Percentiles rank a stretch among this genome's conserved stretches.
Evolutionary conservation across 1,139 yeast genomes (phyloP).

Genomic region (Nakaseomyces sp.): DNA sequence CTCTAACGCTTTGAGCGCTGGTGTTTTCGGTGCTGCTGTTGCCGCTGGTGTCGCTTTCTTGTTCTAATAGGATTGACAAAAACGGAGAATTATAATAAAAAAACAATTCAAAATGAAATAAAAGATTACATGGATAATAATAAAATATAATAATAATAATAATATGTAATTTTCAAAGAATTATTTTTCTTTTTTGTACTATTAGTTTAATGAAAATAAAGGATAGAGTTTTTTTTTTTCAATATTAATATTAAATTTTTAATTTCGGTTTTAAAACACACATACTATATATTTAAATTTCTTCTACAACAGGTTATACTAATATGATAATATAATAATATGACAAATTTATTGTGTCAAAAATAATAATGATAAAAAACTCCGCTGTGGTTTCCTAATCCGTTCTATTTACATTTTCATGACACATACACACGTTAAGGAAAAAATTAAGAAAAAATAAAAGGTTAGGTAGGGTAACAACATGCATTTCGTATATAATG

Average conservation of each 20-base stretch:
- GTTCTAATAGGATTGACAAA: constrained; percentile 36
- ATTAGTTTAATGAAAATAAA: neutral
- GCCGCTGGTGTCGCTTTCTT: constrained; percentile 67
- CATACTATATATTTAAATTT: too few species aligned
- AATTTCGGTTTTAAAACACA: neutral
- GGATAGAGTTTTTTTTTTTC: constrained; percentile 1
- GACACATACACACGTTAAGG: too few species aligned
- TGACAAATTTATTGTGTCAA: too few species aligned
- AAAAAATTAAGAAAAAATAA: too few species aligned
- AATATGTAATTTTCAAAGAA: neutral
- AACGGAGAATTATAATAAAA: neutral
- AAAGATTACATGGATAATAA: too few species aligned
- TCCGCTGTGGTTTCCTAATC: too few species aligned
- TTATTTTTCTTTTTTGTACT: constrained; percentile 4
- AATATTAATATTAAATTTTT: neutral
- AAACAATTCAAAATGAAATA: neutral
- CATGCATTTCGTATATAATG: too few species aligned
- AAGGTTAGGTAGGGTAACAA: too few species aligned
- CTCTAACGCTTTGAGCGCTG: constrained; percentile 47
- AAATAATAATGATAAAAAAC: too few species aligned
- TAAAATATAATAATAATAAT: neutral
- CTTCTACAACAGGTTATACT: too few species aligned
- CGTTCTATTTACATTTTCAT: too few species aligned
- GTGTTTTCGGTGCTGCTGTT: constrained; percentile 64
- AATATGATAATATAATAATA: too few species aligned